Conservation (phyloP, 345 rosid genomes). For the Rhizophora mangle region DNA sequence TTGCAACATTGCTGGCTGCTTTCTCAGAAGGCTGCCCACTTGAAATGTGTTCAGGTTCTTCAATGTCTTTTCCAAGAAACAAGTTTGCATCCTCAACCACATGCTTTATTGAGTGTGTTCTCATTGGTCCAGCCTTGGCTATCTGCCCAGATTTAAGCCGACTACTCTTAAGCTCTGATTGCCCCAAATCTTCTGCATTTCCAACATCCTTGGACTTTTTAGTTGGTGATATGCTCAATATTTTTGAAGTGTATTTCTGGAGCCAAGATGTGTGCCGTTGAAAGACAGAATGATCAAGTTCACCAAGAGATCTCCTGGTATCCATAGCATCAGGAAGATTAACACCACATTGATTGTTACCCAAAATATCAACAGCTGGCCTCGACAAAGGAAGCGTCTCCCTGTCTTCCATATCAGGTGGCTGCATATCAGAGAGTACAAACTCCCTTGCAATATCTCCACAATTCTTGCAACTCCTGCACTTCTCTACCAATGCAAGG, state of each 20-base stretch:
- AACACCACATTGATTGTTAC: constrained; percentile 26
- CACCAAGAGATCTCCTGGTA: constrained; percentile 33
- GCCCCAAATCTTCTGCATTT: constrained; percentile 53
- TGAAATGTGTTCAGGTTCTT: constrained; percentile 29
- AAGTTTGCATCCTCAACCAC: constrained; percentile 56
- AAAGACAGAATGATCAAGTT: constrained; percentile 39
- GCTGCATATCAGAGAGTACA: constrained; percentile 50
- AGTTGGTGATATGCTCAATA: constrained; percentile 58
- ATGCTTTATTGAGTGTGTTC: constrained; percentile 46
- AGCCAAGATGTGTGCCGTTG: constrained; percentile 53
- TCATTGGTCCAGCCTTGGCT: constrained; percentile 45
- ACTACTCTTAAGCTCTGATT: constrained; percentile 44
- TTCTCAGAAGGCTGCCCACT: constrained; percentile 30
- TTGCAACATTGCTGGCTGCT: constrained; percentile 32
- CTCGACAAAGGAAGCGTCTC: constrained; percentile 31
- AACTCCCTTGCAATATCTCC: constrained; percentile 54
- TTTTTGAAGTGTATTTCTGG: constrained; percentile 56
- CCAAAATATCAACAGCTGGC: constrained; percentile 30
- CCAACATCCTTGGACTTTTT: constrained; percentile 41
- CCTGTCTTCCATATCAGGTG: constrained; percentile 43
- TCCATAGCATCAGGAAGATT: constrained; percentile 31
- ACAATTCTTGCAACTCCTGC: constrained; percentile 54
- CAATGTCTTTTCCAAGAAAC: constrained; percentile 39
- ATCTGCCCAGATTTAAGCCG: constrained; percentile 44
- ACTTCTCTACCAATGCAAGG: constrained; percentile 57